Evolutionary conservation across 1,284 basidiomycete genomes (phyloP), one percentile per base, ranked within the genome.

Genomic region (Microbotryum lychnidis-dioicae): DNA sequence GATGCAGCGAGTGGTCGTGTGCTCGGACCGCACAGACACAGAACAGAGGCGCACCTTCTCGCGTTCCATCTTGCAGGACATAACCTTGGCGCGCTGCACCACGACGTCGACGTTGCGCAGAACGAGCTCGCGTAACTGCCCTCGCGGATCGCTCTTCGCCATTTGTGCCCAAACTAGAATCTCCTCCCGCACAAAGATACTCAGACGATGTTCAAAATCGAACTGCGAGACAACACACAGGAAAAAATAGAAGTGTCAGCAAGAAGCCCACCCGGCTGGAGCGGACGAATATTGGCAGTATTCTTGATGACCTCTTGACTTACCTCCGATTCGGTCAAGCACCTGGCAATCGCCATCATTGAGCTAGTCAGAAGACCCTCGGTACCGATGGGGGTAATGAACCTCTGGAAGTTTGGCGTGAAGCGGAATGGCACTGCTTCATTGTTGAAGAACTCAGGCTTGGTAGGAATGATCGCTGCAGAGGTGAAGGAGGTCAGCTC

Each of bases 401-500:
- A 96, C 71, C 85, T 81, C 76, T 99, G 97, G 79, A 99, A 84
- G 75, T 97, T 97, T 3, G 93, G 93, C 14, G 92, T 97, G 69
- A 97, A 84, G 12, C 96, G 86, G 87, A 99, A 99, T 0, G 96
- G 94, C 14, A 97, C 91, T 2, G 85, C 81, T 69, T 99, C 96
- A 66, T 81, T 84, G 56, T 74, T 70, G 33, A 64, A 55, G 44
- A 74, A 71, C 50, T 73, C 73, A 20, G 72, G 66, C 60, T 67
- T 64, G 37, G 56, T 56, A 37, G 67, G 61, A n/a, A 63, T 74
- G 59, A 83, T 76, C 10, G 78, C 80, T 81, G 66, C 31, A 37
- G 51, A 48, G 44, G 55, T 62, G 52, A 44, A n/a, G 23, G n/a
- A 1, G 23, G 50, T 56, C 29, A 54, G 54, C 42, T 42, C 37